Evolutionary conservation across 2,329 filamentous ascomycete genomes (phyloP), one percentile per base, ranked within the genome.

Genomic region (Aaosphaeria arxii): DNA sequence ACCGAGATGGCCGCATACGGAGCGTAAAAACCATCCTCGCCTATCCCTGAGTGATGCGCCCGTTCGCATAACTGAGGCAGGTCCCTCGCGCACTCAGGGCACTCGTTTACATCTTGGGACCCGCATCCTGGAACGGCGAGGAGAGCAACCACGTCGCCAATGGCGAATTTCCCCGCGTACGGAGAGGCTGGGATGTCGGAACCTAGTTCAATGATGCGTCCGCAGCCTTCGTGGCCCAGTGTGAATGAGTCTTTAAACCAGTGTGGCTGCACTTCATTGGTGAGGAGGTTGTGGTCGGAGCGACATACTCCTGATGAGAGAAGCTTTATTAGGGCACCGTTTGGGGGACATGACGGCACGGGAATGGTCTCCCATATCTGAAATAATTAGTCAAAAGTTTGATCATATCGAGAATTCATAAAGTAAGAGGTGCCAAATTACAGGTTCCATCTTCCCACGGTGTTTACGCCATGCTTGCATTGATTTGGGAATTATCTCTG

Each of bases 391-490:
- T 47, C n/a, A 46, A 40, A 11, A 28, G 33, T 38, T 28, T 38
- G 24, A 43, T 17, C 11, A 13, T 30, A 5, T 40, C 9, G 29
- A 7, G n/a, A 39, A 2, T 42, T n/a, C 3, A 40, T 13, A 35
- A 39, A 9, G 33, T 28, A 2, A 45, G 17, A 33, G 24, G 28
- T 30, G 30, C 13, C 6, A 30, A 50, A 50, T 47, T 28, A 59
- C 57, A 7, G 55, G 49, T 31, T 57, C 44, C 53, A 59, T 56
- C 11, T 56, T 57, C 9, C 57, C 55, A 40, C 48, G 35, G 36
- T 59, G 57, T 40, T 59, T 59, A 45, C 57, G 41, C 57, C 57
- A 59, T 43, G 55, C 57, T 31, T 45, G 49, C 57, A 59, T 59
- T 13, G 33, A 9, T 36, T 36, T 36, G 9, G 33, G 33, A 24